Base-by-base conservation (phyloP, 345 rosid genomes). In the Salix brachista region DNA sequence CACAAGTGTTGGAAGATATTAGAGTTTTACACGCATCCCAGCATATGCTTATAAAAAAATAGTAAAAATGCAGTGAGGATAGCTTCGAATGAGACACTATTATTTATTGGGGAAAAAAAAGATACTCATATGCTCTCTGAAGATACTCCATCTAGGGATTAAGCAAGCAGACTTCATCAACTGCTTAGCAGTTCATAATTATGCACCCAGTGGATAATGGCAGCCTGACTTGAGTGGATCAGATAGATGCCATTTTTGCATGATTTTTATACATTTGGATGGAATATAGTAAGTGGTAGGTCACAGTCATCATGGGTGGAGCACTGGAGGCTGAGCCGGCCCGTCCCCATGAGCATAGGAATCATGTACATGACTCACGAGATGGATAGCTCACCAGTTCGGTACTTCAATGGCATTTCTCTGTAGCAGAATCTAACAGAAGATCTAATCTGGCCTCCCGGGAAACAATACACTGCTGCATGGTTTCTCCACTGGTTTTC, bases 321-420 rank as follows among this genome's bases (percentile, higher is more conserved):
- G 62, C 46, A 13, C 8, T n/a, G 64, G 66, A 28, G 12, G 62
- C 62, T 8, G 42, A 41, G 66, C 34, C 5, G 34, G 34, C 56
- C 78, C 56, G 56, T 39, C 17, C 67, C 68, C 68, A 28, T 8
- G 37, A 37, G 69, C 41, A 65, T 34, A 1, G 23, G 65, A 77
- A 70, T 61, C 52, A 54, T 37, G 60, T 26, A 18, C 36, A 69
- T 30, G 74, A 41, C 44, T 41, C 44, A 41, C 44, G 44, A 71
- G 71, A 71, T 37, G 52, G 56, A 65, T 72, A 65, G 30, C 48
- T 39, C 73, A 42, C 7, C 3, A 14, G 41, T 78, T 67, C 73
- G 77, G 81, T 73, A 78, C 69, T 67, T 34, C 19, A 56, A 13
- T 73, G 73, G 69, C 82, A 8, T 69, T 79, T 72, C 68, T 73